phyloP scores from a whole-genome alignment of 2,329 filamentous ascomycete genomes.

The Diaporthe sp. region DNA sequence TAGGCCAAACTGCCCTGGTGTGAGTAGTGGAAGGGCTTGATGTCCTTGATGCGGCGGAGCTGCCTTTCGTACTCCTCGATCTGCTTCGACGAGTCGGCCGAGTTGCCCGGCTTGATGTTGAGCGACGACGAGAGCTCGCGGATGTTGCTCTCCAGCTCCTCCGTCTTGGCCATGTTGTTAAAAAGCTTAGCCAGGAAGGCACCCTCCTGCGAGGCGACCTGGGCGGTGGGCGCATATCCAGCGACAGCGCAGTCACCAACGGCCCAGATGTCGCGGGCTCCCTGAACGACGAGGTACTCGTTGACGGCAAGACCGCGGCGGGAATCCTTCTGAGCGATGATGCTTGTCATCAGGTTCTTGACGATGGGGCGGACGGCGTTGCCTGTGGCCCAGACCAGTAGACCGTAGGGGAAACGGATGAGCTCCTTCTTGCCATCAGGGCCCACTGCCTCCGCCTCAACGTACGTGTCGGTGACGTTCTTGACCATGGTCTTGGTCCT shows the following conservation, averaged over 20 bases:
- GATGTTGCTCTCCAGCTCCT: constrained; percentile 83
- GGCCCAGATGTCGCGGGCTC: constrained; percentile 96
- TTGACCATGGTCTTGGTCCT: constrained; percentile 99
- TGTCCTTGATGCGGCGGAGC: constrained; percentile 89
- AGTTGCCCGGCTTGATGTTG: constrained; percentile 73
- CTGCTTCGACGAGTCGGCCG: constrained; percentile 77
- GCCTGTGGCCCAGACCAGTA: constrained; percentile 98
- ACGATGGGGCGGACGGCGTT: constrained; percentile 93
- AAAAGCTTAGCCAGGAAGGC: constrained; percentile 95
- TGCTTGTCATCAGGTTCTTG: constrained; percentile 90
- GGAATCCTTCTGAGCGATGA: constrained; percentile 95
- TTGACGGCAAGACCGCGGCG: constrained; percentile 96
- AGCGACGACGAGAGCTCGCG: constrained; percentile 74
- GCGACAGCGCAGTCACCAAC: constrained; percentile 97
- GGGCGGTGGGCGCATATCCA: constrained; percentile 96
- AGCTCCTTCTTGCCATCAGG: constrained; percentile 88
- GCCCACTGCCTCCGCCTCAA: constrained; percentile 87
- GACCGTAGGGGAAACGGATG: constrained; percentile 90
- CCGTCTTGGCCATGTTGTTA: constrained; percentile 98
- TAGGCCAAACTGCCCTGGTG: constrained; percentile 98
- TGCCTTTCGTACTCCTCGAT: constrained; percentile 91
- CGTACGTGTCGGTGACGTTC: constrained; percentile 91
- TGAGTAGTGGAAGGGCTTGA: constrained; percentile 98
- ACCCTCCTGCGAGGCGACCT: constrained; percentile 96
- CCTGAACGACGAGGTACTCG: constrained; percentile 98